Percentiles rank a stretch among this genome's conserved stretches.
Conservation (phyloP, 2,329 filamentous ascomycete species). For the Alternaria triticimaculans region DNA sequence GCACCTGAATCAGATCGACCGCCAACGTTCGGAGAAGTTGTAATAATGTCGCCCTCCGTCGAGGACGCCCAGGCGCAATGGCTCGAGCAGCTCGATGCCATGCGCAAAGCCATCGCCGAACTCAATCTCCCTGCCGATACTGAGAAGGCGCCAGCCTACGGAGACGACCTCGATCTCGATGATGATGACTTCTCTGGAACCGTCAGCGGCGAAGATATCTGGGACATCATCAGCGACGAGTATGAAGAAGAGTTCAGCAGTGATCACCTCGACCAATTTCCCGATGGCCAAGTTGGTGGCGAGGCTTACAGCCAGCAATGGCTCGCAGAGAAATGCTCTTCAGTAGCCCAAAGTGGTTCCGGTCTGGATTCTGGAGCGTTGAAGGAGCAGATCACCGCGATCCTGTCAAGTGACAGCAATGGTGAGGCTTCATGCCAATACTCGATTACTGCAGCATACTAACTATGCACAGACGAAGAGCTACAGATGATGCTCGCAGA, state of each 20-base stretch:
- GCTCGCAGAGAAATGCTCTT: conserved; percentile 72
- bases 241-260: conserved; percentile 71
- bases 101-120: conserved; percentile 83
- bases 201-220: conserved; percentile 79
- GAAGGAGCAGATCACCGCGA: conserved; percentile 75
- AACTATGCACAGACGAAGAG: conserved; percentile 69
- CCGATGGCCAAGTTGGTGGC: conserved; percentile 35
- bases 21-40: not conserved
- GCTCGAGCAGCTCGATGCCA: conserved; percentile 82
- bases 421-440: conserved; percentile 21
- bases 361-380: conserved; percentile 74
- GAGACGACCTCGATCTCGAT: conserved; percentile 66
- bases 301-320: conserved; percentile 67
- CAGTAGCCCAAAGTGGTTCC: conserved; percentile 69
- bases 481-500: conserved; percentile 91
- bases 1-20: not conserved
- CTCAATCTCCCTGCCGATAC: conserved; percentile 64
- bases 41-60: conserved; percentile 47
- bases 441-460: not conserved
- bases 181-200: conserved; percentile 69
- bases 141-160: conserved; percentile 58
- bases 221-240: conserved; percentile 86
- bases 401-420: conserved; percentile 70
- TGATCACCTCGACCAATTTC: conserved; percentile 66
- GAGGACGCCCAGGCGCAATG: conserved; percentile 69